These are phyloP conservation scores for Lachnellula cervina DNA, from an alignment of 2,329 filamentous ascomycete genomes.

Conservation along the genomic window DNA sequence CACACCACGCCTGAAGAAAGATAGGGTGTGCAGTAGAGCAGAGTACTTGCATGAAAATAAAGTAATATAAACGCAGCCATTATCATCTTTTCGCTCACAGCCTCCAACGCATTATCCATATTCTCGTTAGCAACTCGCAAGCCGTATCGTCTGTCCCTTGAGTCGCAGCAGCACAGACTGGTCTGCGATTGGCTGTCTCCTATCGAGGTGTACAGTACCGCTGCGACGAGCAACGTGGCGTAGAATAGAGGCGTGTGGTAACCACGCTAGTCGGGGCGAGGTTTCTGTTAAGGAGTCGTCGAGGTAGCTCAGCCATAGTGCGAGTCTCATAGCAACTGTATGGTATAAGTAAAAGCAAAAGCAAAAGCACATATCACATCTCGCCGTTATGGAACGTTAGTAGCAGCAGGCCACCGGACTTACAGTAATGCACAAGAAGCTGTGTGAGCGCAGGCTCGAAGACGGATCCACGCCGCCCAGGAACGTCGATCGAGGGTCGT, in stretches of 20 bases:
- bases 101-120: constrained; percentile 11
- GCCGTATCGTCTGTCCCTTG: constrained; percentile 19
- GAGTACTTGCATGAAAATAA: constrained; percentile 16
- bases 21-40: neutral
- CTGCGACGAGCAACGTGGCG: constrained; percentile 19
- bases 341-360: neutral
- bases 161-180: constrained; percentile 13
- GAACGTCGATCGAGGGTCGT: neutral
- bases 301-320: constrained; percentile 16
- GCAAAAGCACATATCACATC: neutral
- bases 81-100: constrained; percentile 21
- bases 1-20: neutral
- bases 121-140: constrained; percentile 18
- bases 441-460: constrained; percentile 4
- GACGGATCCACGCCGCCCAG: constrained; percentile 9
- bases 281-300: constrained; percentile 7
- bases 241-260: constrained; percentile 21
- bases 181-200: constrained; percentile 11
- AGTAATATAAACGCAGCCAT: constrained; percentile 19
- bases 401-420: neutral
- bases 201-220: constrained; percentile 19
- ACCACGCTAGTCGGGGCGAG: constrained; percentile 11
- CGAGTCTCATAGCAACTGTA: constrained; percentile 10
- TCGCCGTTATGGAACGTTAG: neutral
- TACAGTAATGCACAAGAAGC: constrained; percentile 16